phyloP scores from a whole-genome alignment of 2,329 filamentous ascomycete species.

The Fusarium domesticum region DNA sequence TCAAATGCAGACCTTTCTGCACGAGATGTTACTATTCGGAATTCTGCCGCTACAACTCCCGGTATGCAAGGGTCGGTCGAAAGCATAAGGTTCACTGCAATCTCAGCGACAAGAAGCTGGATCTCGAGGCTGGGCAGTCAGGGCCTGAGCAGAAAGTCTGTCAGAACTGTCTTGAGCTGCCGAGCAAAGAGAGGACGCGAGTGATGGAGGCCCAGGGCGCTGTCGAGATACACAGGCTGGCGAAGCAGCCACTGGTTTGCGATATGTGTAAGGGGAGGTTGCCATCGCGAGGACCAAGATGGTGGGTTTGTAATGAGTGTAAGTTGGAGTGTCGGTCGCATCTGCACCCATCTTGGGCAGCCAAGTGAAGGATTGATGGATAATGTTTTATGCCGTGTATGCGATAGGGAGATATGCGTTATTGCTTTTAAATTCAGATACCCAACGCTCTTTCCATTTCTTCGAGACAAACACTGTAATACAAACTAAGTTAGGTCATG shows the following conservation, averaged over 20 bases:
- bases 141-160: not conserved
- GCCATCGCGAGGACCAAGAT: constrained; percentile 1
- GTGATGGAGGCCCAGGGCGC: constrained; percentile 1
- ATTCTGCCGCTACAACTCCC: not conserved
- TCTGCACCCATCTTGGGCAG: constrained; percentile 1
- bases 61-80: not conserved
- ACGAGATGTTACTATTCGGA: constrained; percentile 1
- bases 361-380: not conserved
- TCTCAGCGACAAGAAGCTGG: not conserved
- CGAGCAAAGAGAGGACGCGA: not conserved
- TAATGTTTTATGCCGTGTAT: not conserved
- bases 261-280: not conserved
- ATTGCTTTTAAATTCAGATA: not conserved
- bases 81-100: not conserved
- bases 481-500: no score
- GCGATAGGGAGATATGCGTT: not conserved
- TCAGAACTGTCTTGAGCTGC: not conserved
- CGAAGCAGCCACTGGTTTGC: constrained; percentile 3
- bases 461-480: no score
- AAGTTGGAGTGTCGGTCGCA: not conserved
- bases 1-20: not conserved
- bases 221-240: constrained; percentile 1
- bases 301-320: constrained; percentile 1
- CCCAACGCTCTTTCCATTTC: not conserved
- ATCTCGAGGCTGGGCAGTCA: not conserved